Evolutionary conservation across 129 eudicot genomes (phyloP), one percentile per base, ranked within the genome.

Genomic region (Flaveria linearis): DNA sequence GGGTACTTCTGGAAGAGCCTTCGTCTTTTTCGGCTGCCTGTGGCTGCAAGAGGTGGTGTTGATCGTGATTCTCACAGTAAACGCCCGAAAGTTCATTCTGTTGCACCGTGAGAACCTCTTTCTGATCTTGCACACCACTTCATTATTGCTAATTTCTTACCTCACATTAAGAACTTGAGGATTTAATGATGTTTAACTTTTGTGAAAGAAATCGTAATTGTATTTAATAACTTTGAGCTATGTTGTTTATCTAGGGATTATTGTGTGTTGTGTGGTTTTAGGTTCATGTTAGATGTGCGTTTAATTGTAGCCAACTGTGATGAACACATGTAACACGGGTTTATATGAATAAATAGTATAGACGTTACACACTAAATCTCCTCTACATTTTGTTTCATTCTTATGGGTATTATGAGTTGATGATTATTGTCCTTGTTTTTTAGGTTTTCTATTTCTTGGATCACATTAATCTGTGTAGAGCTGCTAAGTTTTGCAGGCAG

Each of bases 381-480:
- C 3, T 18, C 3, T 47, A 7, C 20, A 3, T 23, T 16, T 66
- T 65, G 22, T 69, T 45, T 69, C 23, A 49, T 26, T 75, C 30
- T 71, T 79, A 20, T 47, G 61, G 76, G n/a, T 57, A 7, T 22
- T 10, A 14, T 30, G 52, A 66, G 13, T 55, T 62, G 65, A 67
- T 75, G 41, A 66, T 69, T 25, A 69, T 75, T 41, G 56, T 68
- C 9, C 7, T 53, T n/a, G 75, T 20, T 68, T 86, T 83, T 64
- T 53, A 91, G 99, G 97, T 95, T 33, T 89, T 95, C 75, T 84
- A 96, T 66, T 95, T 95, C 86, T 77, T 95, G 86, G 93, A 87
- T 72, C 92, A 83, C 65, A 76, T 81, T 62, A 86, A 89, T 84
- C 97, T 89, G 71, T 95, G 97, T 83, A 86, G 86, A 81, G 97